A percentile compares a stretch with the other conserved stretches of the same genome.
Conservation (phyloP, 108 stramenopile genomes). For the Fragilariopsis cylindrus region DNA sequence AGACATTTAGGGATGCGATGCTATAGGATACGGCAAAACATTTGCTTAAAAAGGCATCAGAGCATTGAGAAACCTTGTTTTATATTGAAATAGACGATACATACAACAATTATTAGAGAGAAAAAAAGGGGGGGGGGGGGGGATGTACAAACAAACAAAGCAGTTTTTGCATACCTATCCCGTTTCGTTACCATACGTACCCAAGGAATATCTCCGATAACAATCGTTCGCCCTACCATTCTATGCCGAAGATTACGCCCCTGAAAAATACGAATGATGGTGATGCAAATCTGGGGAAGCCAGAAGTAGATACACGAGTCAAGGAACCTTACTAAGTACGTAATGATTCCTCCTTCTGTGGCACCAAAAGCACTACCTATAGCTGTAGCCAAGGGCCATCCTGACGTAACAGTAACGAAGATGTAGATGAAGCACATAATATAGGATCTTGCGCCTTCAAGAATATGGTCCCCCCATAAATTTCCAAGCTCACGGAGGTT, state of each 20-base stretch:
- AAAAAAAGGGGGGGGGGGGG: not conserved
- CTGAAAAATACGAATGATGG: constrained; percentile 57
- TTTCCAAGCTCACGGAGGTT: constrained; percentile 47
- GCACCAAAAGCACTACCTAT: constrained; percentile 44
- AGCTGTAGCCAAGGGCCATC: constrained; percentile 52
- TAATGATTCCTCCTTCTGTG: constrained; percentile 28
- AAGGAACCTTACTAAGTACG: constrained; percentile 41
- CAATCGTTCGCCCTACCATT: constrained; percentile 81
- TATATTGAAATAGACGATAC: not conserved
- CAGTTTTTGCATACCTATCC: constrained; percentile 20
- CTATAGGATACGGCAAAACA: constrained; percentile 77
- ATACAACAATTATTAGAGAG: not conserved
- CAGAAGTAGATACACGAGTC: constrained; percentile 80
- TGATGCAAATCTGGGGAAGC: constrained; percentile 70
- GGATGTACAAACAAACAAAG: not conserved
- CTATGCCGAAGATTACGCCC: constrained; percentile 66
- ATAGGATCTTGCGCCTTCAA: constrained; percentile 67
- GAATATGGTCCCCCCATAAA: constrained; percentile 62
- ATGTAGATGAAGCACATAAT: constrained; percentile 68
- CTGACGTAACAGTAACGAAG: constrained; percentile 59
- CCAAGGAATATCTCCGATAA: constrained; percentile 82
- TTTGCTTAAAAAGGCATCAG: constrained; percentile 80
- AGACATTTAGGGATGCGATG: constrained; percentile 70
- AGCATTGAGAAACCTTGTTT: constrained; percentile 49
- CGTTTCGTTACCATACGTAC: constrained; percentile 3